These are phyloP conservation scores for Mucor sp. DNA, from an alignment of 371 early-diverging fungal species.

Conservation along the genomic window DNA sequence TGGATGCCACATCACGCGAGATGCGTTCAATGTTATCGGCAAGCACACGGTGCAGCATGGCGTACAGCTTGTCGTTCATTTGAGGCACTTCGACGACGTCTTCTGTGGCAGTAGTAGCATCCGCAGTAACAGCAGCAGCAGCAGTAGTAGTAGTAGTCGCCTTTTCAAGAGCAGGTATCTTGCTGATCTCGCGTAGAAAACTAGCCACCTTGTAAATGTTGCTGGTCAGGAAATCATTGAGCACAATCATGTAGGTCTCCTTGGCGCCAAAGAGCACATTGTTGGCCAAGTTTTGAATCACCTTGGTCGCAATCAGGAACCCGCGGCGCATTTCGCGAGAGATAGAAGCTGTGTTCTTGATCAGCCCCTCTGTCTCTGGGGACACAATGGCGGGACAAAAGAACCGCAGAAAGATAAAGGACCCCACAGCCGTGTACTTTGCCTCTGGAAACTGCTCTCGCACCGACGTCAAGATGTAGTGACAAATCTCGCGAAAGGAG, in stretches of 20 bases:
- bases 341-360: constrained; percentile 26
- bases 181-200: constrained; percentile 59
- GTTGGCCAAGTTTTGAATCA: constrained; percentile 93
- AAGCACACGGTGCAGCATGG: constrained; percentile 64
- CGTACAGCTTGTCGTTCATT: constrained; percentile 54
- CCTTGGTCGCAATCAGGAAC: constrained; percentile 87
- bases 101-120: constrained; percentile 2
- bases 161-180: not conserved
- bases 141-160: not conserved
- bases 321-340: constrained; percentile 69
- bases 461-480: constrained; percentile 70
- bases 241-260: constrained; percentile 84
- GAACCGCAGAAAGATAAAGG: constrained; percentile 93
- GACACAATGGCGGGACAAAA: constrained; percentile 94
- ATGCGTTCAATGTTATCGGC: constrained; percentile 69
- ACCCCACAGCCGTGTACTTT: constrained; percentile 84
- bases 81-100: constrained; percentile 11
- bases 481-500: constrained; percentile 76
- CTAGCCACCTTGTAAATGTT: constrained; percentile 66
- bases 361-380: constrained; percentile 65
- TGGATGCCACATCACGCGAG: constrained; percentile 49
- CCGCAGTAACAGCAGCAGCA: not conserved
- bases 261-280: constrained; percentile 90
- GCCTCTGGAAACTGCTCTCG: constrained; percentile 82
- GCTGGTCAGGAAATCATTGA: constrained; percentile 78